These are phyloP conservation scores for Albugo candida DNA, from an alignment of 352 stramenopile genomes.

Conservation along the genomic window DNA sequence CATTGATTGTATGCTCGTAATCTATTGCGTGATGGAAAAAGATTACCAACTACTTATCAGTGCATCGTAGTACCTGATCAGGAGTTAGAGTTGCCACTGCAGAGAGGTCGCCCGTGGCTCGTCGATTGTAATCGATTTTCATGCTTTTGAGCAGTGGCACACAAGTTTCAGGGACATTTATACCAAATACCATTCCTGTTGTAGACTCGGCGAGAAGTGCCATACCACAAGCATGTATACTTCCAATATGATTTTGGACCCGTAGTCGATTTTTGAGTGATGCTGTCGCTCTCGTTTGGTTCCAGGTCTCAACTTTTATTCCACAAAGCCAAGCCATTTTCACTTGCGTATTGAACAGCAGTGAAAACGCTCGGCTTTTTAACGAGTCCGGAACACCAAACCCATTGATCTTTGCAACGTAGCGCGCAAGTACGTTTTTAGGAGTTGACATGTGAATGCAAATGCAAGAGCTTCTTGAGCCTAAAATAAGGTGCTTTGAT, in stretches of 20 bases:
- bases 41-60: neutral
- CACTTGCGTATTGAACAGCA: slow-evolving; percentile 67
- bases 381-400: slow-evolving; percentile 14
- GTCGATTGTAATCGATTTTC: slow-evolving; percentile 55
- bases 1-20: slow-evolving; percentile 24
- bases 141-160: slow-evolving; percentile 75
- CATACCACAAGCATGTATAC: slow-evolving; percentile 76
- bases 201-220: slow-evolving; percentile 59
- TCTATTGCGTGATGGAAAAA: slow-evolving; percentile 11
- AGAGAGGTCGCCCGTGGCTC: slow-evolving; percentile 42
- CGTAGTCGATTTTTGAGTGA: slow-evolving; percentile 48
- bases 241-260: slow-evolving; percentile 80
- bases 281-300: slow-evolving; percentile 19
- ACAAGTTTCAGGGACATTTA: slow-evolving; percentile 70
- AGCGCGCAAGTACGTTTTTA: slow-evolving; percentile 34
- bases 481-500: too few relatives aligned
- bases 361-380: slow-evolving; percentile 30
- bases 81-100: slow-evolving; percentile 48
- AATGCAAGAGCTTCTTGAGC: too few relatives aligned
- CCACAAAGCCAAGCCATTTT: slow-evolving; percentile 67
- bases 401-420: slow-evolving; percentile 33
- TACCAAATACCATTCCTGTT: slow-evolving; percentile 66
- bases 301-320: slow-evolving; percentile 51
- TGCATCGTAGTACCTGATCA: slow-evolving; percentile 21
- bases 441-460: neutral